These are phyloP conservation scores for Botryotinia convoluta DNA, from an alignment of 2,329 filamentous ascomycete genomes.

Conservation along the genomic window DNA sequence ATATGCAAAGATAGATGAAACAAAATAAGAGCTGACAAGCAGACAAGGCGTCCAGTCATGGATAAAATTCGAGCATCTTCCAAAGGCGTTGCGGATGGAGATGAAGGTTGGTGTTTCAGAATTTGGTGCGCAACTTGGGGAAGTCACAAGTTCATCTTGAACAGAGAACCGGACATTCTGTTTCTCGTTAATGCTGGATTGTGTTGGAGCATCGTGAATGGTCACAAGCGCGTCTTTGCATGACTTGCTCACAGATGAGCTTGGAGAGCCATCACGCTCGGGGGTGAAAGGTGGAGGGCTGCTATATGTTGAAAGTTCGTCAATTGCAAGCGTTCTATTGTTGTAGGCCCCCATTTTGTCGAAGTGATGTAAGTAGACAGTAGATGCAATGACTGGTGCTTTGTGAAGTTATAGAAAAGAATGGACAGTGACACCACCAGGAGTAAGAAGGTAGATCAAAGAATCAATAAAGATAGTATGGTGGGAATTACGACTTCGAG, in stretches of 20 bases:
- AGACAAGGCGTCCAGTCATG: slow-evolving; percentile 44
- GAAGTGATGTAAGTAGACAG: not conserved
- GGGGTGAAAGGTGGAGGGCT: not conserved
- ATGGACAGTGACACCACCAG: not conserved
- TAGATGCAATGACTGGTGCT: not conserved
- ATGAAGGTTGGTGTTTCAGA: not conserved
- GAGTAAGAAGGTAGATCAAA: not conserved
- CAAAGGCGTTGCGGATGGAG: not conserved
- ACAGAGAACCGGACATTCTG: not conserved
- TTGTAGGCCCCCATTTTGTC: not conserved
- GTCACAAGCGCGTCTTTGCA: not conserved
- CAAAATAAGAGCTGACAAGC: slow-evolving; percentile 43
- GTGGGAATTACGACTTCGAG: not conserved
- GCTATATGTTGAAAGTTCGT: not conserved
- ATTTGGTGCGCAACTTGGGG: not conserved
- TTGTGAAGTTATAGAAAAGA: not conserved
- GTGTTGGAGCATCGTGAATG: not conserved
- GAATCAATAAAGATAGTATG: not conserved
- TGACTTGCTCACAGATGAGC: not conserved
- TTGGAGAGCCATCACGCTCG: not conserved
- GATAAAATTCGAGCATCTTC: slow-evolving; percentile 12
- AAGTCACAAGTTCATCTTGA: not conserved
- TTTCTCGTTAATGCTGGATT: not conserved
- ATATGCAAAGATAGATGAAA: slow-evolving; percentile 44
- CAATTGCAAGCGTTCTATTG: not conserved